Percentiles rank a stretch among this genome's conserved stretches.
phyloP scores from a whole-genome alignment of 176 grass and related monocot species.

The Triticum urartu region DNA sequence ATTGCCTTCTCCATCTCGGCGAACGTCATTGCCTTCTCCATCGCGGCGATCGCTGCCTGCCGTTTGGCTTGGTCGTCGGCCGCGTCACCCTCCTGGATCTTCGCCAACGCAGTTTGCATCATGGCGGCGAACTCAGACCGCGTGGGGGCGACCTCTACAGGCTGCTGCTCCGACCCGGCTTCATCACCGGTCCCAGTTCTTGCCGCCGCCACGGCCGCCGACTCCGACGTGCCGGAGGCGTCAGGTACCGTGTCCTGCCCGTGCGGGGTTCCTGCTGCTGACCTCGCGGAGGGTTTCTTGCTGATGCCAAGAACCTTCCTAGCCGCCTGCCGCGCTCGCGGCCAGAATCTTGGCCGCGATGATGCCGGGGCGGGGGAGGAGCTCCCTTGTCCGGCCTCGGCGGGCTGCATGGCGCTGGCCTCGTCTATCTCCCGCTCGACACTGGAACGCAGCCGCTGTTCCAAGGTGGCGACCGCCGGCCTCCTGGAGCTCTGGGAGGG shows the following conservation, averaged over 20 bases:
- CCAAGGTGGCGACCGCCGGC: background rate
- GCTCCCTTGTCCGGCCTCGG: background rate
- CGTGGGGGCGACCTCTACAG: background rate
- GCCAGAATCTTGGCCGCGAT: slow-evolving; percentile 9
- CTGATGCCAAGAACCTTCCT: slow-evolving; percentile 13
- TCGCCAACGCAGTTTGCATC: slow-evolving; percentile 18
- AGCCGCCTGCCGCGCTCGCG: background rate
- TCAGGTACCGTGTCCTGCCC: background rate
- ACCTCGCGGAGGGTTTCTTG: background rate
- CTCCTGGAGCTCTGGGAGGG: background rate
- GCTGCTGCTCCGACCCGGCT: background rate
- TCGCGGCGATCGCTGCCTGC: slow-evolving; percentile 14
- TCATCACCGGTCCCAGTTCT: background rate
- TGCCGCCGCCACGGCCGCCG: background rate
- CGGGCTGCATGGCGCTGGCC: background rate
- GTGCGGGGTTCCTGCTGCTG: background rate
- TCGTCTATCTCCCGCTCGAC: background rate
- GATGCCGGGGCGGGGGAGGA: background rate
- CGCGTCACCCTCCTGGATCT: background rate
- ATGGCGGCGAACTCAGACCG: slow-evolving; percentile 23
- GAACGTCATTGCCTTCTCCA: slow-evolving; percentile 22
- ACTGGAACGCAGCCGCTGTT: background rate
- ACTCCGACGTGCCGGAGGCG: background rate
- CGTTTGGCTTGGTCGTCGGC: slow-evolving; percentile 11
- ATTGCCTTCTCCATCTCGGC: slow-evolving; percentile 18